A percentile compares a stretch with the other conserved stretches of the same genome.
These are phyloP conservation scores for Eimeria acervulina DNA, from an alignment of 169 alveolate species.

Conservation along the genomic window DNA sequence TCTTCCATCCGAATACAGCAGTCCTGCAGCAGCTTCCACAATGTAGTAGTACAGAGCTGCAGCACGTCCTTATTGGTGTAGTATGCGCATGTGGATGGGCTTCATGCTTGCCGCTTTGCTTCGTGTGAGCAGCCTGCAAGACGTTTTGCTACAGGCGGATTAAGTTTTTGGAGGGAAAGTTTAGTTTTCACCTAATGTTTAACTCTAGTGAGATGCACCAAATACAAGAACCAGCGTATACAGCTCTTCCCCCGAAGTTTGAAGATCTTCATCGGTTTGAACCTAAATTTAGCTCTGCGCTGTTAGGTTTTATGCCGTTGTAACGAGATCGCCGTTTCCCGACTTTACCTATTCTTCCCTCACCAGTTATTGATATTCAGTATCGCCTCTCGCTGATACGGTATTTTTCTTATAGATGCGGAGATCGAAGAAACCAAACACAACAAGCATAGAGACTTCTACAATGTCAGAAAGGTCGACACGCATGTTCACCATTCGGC, in stretches of 20 bases:
- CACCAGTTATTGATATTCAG: background rate
- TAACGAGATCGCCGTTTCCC: background rate
- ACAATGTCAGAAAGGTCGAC: slow-evolving; percentile 96
- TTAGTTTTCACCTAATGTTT: slow-evolving; percentile 83
- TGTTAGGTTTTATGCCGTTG: background rate
- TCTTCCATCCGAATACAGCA: background rate
- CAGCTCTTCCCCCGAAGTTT: too few relatives aligned
- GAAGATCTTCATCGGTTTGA: background rate
- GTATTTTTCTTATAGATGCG: slow-evolving; percentile 1
- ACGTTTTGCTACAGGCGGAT: slow-evolving; percentile 80
- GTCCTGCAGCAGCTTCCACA: background rate
- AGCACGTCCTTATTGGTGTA: background rate
- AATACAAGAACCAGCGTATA: background rate
- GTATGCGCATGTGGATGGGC: background rate
- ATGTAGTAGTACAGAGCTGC: background rate
- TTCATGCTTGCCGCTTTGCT: background rate
- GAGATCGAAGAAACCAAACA: slow-evolving; percentile 78
- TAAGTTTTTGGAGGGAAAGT: slow-evolving; percentile 78
- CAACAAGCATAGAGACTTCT: slow-evolving; percentile 93
- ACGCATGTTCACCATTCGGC: slow-evolving; percentile 97
- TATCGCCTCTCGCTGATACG: background rate
- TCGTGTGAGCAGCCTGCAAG: slow-evolving; percentile 80
- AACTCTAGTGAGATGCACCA: slow-evolving; percentile 42
- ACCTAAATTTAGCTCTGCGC: background rate
- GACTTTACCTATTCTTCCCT: background rate